phyloP scores from a whole-genome alignment of 2,329 filamentous ascomycete species.

The Trichophyton simii region DNA sequence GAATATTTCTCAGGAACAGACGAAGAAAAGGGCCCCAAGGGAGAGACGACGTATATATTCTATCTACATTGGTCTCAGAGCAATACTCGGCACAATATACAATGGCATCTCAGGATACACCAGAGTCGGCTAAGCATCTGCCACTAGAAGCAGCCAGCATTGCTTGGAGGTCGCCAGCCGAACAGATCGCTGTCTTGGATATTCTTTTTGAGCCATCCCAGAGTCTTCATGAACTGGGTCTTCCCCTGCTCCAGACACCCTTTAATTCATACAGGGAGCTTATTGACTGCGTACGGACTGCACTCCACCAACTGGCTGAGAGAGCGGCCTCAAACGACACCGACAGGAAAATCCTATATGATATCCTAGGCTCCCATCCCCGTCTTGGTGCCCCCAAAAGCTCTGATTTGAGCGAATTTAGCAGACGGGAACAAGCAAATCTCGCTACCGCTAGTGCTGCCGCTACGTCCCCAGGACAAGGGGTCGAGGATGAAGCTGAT shows the following conservation, averaged over 20 bases:
- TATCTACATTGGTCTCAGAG: too few species aligned
- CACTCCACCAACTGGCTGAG: slow-evolving; percentile 48
- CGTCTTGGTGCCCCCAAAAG: slow-evolving; percentile 47
- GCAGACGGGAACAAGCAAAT: slow-evolving; percentile 67
- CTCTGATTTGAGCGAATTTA: slow-evolving; percentile 51
- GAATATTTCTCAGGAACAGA: too few species aligned
- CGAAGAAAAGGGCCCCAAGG: too few species aligned
- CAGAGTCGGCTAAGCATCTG: background rate
- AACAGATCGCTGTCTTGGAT: slow-evolving; percentile 44
- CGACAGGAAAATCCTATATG: slow-evolving; percentile 45
- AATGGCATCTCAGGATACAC: background rate
- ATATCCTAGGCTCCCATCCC: slow-evolving; percentile 69
- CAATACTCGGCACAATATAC: background rate
- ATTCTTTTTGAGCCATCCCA: slow-evolving; percentile 73
- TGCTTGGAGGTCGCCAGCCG: background rate
- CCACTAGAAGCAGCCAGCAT: background rate
- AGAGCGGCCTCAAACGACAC: background rate
- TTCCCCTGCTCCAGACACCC: slow-evolving; percentile 47
- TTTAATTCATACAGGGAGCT: slow-evolving; percentile 59
- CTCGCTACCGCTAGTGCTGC: slow-evolving; percentile 27
- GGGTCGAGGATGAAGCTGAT: slow-evolving; percentile 20
- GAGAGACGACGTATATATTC: too few species aligned
- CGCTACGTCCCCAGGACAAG: slow-evolving; percentile 20
- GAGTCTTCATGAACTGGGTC: slow-evolving; percentile 57
- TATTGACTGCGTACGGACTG: slow-evolving; percentile 51